Evolutionary conservation across 148 eudicot species (phyloP), one percentile per base, ranked within the genome.

Genomic region (Limonium bicolor): DNA sequence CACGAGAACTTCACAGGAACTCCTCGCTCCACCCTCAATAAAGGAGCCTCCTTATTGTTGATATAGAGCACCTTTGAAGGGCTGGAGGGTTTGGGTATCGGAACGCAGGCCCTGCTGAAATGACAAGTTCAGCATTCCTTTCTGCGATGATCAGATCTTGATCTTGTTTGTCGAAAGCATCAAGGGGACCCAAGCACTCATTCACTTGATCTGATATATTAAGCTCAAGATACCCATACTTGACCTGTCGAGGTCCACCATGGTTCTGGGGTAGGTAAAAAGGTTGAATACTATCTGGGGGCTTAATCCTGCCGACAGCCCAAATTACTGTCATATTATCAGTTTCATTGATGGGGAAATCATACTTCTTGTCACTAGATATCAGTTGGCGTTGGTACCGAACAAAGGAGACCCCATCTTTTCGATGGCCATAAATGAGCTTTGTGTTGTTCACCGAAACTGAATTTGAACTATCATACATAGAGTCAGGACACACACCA

Each of bases 1-100:
- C 41, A 87, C 80, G 96, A 82, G 50, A 87, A 87, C 61, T 76
- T 82, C 36, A 87, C 94, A 4, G 57, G 70, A 59, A 82, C 96
- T 36, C 96, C 96, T 58, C 96, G 73, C 65, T 87, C 96, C 17
- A 87, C 90, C 43, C 80, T 67, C 53, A 87, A 60, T 20, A 87
- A 61, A 15, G 96, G 96, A 51, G 90, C 77, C 62, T 87, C 96
- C 59, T 83, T 87, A 69, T 80, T 87, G 70, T 87, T 82, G 20
- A 87, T 79, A 56, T 73, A 87, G 36, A 87, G 59, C 61, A 87
- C 90, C 65, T 78, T 87, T 0, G 72, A 56, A 19, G 96, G 96
- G 59, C 79, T 3, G 94, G 96, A 29, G 96, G 96, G 51, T 83
- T 79, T 2, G 96, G 96, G 34, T 87, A 79, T 51, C 68, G 77